A percentile compares a stretch with the other conserved stretches of the same genome.
Evolutionary conservation across 208 protist species (phyloP).

Genomic region (Histomonas meleagridis): DNA sequence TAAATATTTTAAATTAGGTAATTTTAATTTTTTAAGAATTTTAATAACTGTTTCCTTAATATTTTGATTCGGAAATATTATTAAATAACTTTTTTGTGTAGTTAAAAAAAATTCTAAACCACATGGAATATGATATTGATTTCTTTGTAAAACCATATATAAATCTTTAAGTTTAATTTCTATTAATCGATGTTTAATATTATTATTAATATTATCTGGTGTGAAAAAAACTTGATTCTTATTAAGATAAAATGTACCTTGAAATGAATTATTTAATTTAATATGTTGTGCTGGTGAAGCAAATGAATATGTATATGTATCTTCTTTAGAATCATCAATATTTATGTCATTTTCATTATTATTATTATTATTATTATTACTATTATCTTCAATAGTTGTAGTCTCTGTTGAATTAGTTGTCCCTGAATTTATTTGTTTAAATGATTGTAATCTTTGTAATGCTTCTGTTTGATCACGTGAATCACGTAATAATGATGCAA

Average conservation of each 20-base stretch:
- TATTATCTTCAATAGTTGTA: no score
- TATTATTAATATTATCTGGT: no score
- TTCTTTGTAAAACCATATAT: background rate
- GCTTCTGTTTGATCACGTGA: background rate
- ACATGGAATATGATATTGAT: background rate
- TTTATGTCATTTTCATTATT: background rate
- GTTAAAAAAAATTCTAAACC: background rate
- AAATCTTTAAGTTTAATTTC: background rate
- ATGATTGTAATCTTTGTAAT: background rate
- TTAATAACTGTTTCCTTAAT: background rate
- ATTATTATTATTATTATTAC: background rate
- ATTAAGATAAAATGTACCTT: constrained; percentile 13
- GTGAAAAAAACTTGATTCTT: background rate
- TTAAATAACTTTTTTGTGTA: background rate
- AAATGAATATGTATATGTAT: background rate
- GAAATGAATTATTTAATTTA: background rate
- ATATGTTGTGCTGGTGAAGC: background rate
- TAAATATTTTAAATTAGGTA: no score
- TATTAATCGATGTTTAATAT: background rate
- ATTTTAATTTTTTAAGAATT: no score
- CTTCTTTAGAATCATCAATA: no score
- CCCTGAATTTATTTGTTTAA: background rate
- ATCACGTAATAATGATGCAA: background rate
- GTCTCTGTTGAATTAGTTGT: background rate
- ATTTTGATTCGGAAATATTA: background rate